Conservation (phyloP, 148 eudicot species). For the Camellia lanceoleosa region DNA sequence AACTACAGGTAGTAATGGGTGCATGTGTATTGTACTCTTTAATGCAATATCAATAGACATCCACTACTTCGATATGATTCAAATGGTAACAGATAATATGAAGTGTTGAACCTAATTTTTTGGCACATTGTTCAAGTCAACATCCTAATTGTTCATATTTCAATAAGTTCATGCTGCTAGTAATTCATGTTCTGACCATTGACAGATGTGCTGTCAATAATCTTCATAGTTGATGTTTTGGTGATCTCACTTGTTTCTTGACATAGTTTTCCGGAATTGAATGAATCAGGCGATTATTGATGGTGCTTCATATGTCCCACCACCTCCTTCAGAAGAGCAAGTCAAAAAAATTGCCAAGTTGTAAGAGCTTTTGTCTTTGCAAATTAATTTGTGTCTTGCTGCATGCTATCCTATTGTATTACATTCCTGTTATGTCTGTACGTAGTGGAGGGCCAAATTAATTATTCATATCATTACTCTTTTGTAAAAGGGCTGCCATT, state of each 20-base stretch:
- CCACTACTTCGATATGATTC: not conserved
- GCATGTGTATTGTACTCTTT: not conserved
- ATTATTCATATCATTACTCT: not conserved
- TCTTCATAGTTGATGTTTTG: not conserved
- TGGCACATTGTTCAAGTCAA: not conserved
- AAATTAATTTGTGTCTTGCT: not conserved
- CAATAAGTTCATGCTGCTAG: not conserved
- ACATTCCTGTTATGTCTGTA: not conserved
- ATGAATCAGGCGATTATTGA: conserved; percentile 73
- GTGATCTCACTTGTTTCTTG: not conserved
- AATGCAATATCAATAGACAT: not conserved
- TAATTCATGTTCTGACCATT: not conserved
- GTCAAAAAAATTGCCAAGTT: conserved; percentile 72
- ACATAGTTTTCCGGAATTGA: conserved; percentile 4
- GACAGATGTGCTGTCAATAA: not conserved
- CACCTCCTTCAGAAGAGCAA: conserved; percentile 89
- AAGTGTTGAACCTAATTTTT: not conserved
- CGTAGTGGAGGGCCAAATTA: not conserved
- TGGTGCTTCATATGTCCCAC: conserved; percentile 96
- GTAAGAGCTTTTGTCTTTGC: conserved; percentile 37
- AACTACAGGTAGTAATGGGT: not conserved
- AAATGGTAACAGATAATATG: not conserved
- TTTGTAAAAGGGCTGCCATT: conserved; percentile 54
- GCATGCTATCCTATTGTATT: not conserved
- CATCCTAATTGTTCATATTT: conserved; percentile 2